A percentile compares a stretch with the other conserved stretches of the same genome.
These are phyloP conservation scores for Barnettozyma vustinii DNA, from an alignment of 805 yeast genomes.

Conservation along the genomic window DNA sequence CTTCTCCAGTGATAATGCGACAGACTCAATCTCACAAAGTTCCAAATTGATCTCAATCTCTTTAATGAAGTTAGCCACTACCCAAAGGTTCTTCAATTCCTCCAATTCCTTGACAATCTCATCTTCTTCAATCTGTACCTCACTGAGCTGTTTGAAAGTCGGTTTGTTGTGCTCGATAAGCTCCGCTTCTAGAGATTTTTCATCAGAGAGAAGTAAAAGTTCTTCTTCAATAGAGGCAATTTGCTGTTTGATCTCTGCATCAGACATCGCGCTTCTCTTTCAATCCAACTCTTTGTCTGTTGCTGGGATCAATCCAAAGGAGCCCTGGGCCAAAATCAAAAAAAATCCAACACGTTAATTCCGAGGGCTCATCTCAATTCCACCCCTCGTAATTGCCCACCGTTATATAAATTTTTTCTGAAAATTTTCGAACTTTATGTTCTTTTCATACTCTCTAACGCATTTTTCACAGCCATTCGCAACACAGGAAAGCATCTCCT, in stretches of 20 bases:
- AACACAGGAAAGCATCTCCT: slow-evolving; percentile 55
- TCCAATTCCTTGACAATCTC: slow-evolving; percentile 16
- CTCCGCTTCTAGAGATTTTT: slow-evolving; percentile 8
- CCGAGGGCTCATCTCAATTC: not conserved
- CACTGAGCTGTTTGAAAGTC: slow-evolving; percentile 13
- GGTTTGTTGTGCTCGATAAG: slow-evolving; percentile 9
- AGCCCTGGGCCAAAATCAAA: not conserved
- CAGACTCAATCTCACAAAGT: slow-evolving; percentile 22
- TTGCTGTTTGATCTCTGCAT: slow-evolving; percentile 1
- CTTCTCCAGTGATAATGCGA: slow-evolving; percentile 16
- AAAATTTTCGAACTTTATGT: not conserved
- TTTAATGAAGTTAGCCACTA: slow-evolving; percentile 18
- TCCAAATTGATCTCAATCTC: slow-evolving; percentile 23
- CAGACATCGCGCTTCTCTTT: slow-evolving; percentile 1
- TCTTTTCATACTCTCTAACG: slow-evolving; percentile 32
- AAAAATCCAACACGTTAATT: not conserved
- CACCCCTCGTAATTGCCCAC: too few species aligned
- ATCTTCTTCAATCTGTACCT: slow-evolving; percentile 16
- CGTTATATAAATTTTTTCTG: not conserved
- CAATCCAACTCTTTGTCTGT: not conserved
- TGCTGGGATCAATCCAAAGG: not conserved
- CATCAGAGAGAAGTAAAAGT: slow-evolving; percentile 10
- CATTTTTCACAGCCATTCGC: slow-evolving; percentile 61
- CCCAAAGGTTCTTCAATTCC: slow-evolving; percentile 21
- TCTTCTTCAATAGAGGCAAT: slow-evolving; percentile 1